These are phyloP conservation scores for Schwanniomyces pseudopolymorphus DNA, from an alignment of 805 yeast species.

Conservation along the genomic window DNA sequence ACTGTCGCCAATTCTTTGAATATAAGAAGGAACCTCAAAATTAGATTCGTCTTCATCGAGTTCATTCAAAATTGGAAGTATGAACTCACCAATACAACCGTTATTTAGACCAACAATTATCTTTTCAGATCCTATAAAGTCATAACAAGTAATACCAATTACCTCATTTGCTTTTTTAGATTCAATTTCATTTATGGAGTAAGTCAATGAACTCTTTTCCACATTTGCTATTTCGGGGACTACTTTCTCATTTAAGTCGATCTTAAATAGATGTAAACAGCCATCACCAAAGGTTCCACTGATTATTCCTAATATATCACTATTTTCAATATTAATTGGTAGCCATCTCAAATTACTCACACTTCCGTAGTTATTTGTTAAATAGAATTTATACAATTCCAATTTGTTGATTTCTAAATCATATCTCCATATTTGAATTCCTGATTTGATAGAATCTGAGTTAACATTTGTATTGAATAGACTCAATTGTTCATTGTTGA, in stretches of 20 bases:
- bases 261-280: slow-evolving; percentile 45
- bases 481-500: slow-evolving; percentile 29
- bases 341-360: slow-evolving; percentile 41
- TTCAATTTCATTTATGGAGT: slow-evolving; percentile 12
- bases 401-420: slow-evolving; percentile 25
- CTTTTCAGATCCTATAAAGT: slow-evolving; percentile 41
- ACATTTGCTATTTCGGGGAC: slow-evolving; percentile 15
- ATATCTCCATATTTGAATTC: slow-evolving; percentile 47
- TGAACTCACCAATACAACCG: slow-evolving; percentile 62
- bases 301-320: slow-evolving; percentile 38
- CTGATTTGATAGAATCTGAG: slow-evolving; percentile 26
- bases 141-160: slow-evolving; percentile 45
- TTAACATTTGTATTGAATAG: slow-evolving; percentile 17
- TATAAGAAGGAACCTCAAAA: slow-evolving; percentile 29
- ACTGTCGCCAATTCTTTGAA: slow-evolving; percentile 30
- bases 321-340: slow-evolving; percentile 27
- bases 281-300: slow-evolving; percentile 62
- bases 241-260: slow-evolving; percentile 22
- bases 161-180: slow-evolving; percentile 1
- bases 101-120: slow-evolving; percentile 58
- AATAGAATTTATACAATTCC: slow-evolving; percentile 22
- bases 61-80: slow-evolving; percentile 27
- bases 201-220: slow-evolving; percentile 21
- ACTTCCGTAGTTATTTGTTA: slow-evolving; percentile 45
- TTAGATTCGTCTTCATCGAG: slow-evolving; percentile 12